Conservation (phyloP, 2,329 filamentous ascomycete species). For the Pseudocercospora cruenta region DNA sequence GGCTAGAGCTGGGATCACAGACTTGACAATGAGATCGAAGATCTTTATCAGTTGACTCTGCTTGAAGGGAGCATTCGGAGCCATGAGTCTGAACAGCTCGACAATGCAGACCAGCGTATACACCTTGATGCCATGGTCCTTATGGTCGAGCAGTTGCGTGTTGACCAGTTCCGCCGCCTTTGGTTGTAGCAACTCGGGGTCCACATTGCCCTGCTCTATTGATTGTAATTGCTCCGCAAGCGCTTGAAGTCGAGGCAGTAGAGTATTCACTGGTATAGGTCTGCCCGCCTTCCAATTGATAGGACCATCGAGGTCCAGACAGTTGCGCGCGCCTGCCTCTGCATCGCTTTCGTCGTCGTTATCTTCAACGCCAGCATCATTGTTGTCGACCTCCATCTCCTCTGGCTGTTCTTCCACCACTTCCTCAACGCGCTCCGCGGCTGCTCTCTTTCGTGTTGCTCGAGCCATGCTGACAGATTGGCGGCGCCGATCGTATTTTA, state of each 20-base stretch:
- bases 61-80: conserved; percentile 92
- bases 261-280: conserved; percentile 79
- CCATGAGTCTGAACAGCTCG: conserved; percentile 89
- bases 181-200: conserved; percentile 78
- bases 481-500: background rate
- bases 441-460: conserved; percentile 14
- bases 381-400: conserved; percentile 26
- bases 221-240: conserved; percentile 81
- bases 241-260: conserved; percentile 77
- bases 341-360: conserved; percentile 7
- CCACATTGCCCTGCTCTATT: conserved; percentile 83
- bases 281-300: conserved; percentile 91
- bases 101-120: conserved; percentile 88
- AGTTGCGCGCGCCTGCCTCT: conserved; percentile 19
- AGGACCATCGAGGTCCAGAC: conserved; percentile 78
- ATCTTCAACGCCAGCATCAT: conserved; percentile 4
- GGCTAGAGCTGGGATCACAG: conserved; percentile 80
- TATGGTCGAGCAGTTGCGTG: conserved; percentile 82
- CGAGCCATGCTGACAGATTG: conserved; percentile 12
- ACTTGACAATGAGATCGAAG: conserved; percentile 83
- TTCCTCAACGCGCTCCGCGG: conserved; percentile 14
- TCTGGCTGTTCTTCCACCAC: conserved; percentile 15
- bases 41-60: conserved; percentile 92
- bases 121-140: conserved; percentile 90
- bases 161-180: conserved; percentile 84